phyloP scores from a whole-genome alignment of 257 asterid genomes.

The Solanum gracilifrons region DNA sequence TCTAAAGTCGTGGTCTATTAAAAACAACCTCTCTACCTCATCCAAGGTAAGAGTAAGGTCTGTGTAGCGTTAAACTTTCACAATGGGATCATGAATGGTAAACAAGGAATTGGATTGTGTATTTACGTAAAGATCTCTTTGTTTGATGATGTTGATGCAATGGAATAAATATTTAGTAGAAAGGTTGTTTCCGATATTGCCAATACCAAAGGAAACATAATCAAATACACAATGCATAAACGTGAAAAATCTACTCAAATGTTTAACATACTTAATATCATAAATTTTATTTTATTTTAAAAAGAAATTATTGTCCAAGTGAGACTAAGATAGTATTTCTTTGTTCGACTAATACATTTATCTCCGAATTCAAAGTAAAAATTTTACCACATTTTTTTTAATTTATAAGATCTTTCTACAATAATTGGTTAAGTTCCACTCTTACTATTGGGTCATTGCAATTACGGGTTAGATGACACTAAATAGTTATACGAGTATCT shows the following conservation, averaged over 20 bases:
- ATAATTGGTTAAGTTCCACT: not conserved
- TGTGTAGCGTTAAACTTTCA: not conserved
- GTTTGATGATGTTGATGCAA: not conserved
- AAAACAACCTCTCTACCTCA: not conserved
- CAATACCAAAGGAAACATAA: not conserved
- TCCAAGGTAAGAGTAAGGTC: accelerated
- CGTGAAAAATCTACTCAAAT: not conserved
- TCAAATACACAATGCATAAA: not conserved
- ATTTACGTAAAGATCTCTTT: not conserved
- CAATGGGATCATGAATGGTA: not conserved
- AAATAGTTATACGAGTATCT: too few species aligned
- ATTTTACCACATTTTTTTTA: accelerated
- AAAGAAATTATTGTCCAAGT: not conserved
- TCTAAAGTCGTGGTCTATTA: not conserved
- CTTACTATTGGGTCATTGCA: not conserved
- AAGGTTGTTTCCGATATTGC: too few species aligned
- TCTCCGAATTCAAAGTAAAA: not conserved
- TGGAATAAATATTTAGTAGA: not conserved
- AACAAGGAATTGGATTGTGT: not conserved
- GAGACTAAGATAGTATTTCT: not conserved
- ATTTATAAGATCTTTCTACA: not conserved
- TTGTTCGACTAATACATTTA: not conserved
- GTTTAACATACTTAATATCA: not conserved
- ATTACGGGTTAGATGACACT: not conserved
- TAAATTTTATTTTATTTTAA: accelerated